Conservation (phyloP, 306 rosid genomes). For the Pachyrhizus erosus region DNA sequence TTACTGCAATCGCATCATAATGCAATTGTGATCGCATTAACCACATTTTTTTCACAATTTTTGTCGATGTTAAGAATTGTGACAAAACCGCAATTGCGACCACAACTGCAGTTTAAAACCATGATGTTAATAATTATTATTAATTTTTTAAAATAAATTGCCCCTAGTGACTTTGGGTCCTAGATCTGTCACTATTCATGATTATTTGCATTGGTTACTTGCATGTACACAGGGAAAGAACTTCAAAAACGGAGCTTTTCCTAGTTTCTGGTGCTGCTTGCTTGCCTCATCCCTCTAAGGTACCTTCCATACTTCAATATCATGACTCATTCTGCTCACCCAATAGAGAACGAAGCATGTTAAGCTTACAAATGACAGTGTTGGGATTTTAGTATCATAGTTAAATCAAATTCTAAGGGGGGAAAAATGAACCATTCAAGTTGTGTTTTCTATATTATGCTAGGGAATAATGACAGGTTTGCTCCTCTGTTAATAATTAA, state of each 20-base stretch:
- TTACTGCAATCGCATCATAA: too few relatives aligned
- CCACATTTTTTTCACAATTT: too few relatives aligned
- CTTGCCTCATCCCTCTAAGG: slow-evolving; percentile 79
- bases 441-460: slow-evolving; percentile 21
- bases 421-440: neutral
- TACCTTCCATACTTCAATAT: slow-evolving; percentile 41
- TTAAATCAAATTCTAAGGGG: slow-evolving; percentile 11
- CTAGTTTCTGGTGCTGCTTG: slow-evolving; percentile 63
- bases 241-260: slow-evolving; percentile 39
- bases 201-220: slow-evolving; percentile 40
- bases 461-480: neutral
- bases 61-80: too few relatives aligned
- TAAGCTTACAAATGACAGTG: slow-evolving; percentile 24
- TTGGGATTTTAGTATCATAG: neutral
- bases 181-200: too few relatives aligned
- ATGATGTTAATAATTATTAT: too few relatives aligned
- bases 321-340: neutral
- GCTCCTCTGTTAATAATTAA: neutral
- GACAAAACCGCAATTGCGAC: too few relatives aligned
- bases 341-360: slow-evolving; percentile 28
- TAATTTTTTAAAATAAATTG: too few relatives aligned
- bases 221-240: slow-evolving; percentile 51
- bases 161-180: too few relatives aligned
- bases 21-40: too few relatives aligned
- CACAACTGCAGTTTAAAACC: too few relatives aligned